Evolutionary conservation across 148 eudicot species (phyloP).

Genomic region (Fagopyrum esculentum): DNA sequence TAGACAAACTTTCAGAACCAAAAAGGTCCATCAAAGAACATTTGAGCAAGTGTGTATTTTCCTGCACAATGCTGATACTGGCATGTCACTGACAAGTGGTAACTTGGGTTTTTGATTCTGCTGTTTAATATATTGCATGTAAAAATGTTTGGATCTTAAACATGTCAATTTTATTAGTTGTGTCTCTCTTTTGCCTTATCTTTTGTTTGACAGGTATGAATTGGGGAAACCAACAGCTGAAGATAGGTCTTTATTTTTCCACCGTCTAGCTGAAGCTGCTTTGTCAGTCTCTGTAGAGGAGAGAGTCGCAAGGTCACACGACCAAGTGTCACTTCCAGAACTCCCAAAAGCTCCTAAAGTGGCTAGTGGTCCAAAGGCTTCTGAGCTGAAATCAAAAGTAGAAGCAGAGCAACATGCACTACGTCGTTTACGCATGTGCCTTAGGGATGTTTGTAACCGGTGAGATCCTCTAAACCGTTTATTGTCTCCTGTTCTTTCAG

Average conservation of each 20-base stretch:
- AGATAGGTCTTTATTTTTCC: constrained; percentile 75
- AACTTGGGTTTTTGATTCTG: neutral
- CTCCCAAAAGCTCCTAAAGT: constrained; percentile 94
- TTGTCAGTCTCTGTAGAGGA: constrained; percentile 64
- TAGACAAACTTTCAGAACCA: neutral
- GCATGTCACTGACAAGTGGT: too few relatives aligned
- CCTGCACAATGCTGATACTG: neutral
- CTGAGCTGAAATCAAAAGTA: constrained; percentile 85
- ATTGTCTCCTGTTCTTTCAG: constrained; percentile 2
- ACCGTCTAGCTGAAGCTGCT: constrained; percentile 69
- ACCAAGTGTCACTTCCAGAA: constrained; percentile 45
- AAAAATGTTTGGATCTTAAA: neutral
- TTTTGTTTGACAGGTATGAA: constrained; percentile 43
- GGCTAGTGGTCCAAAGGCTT: constrained; percentile 67
- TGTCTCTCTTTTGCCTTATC: neutral
- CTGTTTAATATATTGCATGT: neutral
- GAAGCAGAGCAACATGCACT: constrained; percentile 98
- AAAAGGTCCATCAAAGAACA: neutral
- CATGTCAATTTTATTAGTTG: neutral
- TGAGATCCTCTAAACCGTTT: constrained; percentile 19
- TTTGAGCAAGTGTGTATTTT: neutral
- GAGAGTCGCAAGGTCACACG: constrained; percentile 26
- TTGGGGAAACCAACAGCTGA: constrained; percentile 58
- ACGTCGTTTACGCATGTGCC: constrained; percentile 95
- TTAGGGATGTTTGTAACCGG: constrained; percentile 98